Base-by-base conservation (phyloP, 768 basidiomycete species). In the Mycena indigotica region DNA sequence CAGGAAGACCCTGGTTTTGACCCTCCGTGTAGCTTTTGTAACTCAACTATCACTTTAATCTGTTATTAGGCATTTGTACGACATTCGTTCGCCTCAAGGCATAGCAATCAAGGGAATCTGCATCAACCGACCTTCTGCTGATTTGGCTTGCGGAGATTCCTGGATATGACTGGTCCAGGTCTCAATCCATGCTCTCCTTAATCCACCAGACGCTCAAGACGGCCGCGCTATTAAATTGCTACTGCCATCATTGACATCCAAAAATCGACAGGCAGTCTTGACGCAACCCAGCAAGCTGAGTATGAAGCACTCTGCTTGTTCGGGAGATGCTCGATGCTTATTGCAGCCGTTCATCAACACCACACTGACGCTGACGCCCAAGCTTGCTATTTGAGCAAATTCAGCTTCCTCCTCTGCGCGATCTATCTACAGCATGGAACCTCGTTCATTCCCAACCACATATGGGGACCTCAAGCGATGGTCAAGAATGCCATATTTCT, bases 281-380 rank as follows among this genome's bases (percentile, higher is more conserved):
- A 44, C 41, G 41, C 41, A 21, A 44, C 41, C 13, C 65, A 71
- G 50, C 28, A 28, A 5, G 58, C 56, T 3, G 65, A 63, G 19
- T 39, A 58, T 45, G 29, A 46, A 3, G 61, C 65, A 15, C 53
- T 73, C 6, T 63, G 35, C 51, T 61, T 71, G 23, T 58, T 73
- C 21, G 70, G 69, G 68, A 73, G 44, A 61, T 69, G 49, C 62
- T 74, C 4, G 49, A 72, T 48, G 60, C 58, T 41, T 60, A 15
- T 8, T 60, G 0, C 50, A 60, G 1, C 58, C 24, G 60, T 68
- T 54, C 44, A 50, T 54, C 55, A 56, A 58, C 56, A 68, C 57
- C 2, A 45, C 48, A 5, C 32, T 59, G 15, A 56, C 57, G 1
- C 54, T 59, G 3, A 53, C 55, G 16, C 58, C 54, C 3, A 52